Evolutionary conservation across 495 filamentous ascomycete species (phyloP), one percentile per base, ranked within the genome.

Genomic region (Aspergillus ostianus): DNA sequence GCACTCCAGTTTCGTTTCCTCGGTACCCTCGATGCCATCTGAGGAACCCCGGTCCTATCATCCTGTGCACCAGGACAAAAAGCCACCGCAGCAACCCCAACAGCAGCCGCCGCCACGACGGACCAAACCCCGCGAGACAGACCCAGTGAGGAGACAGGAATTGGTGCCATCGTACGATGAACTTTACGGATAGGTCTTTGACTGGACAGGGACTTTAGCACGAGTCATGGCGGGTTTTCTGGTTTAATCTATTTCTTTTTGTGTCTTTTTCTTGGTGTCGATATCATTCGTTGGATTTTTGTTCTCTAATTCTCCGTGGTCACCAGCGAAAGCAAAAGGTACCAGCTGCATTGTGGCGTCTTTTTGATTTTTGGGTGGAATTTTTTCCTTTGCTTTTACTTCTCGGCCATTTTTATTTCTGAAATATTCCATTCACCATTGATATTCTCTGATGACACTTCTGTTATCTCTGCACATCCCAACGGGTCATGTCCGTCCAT

Each of bases 101-200:
- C 36, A 13, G 4, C 36, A 41, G 13, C 36, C 9, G 59, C 56
- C 61, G 48, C 36, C 61, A 48, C 60, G 58, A 45, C 68, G 67
- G 26, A 56, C 64, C 1, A 68, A 70, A 51, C 59, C 62, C 20
- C 64, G 52, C 55, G 69, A 70, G 18, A 58, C 63, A 27, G 67
- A 62, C 19, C 53, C 66, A 18, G 30, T 47, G 23, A 49, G 61
- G 30, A 53, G 44, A 26, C 73, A 72, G 52, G 68, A 74, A 53
- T 57, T 80, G 64, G 77, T 78, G 2, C 77, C 75, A 7, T 80
- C 77, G 18, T 73, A 80, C 36, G 77, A 80, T 61, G 77, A 80
- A 30, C 67, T 80, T 9, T 80, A 76, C 59, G 77, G 77, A 17
- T 80, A 66, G 66, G 29, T 17, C 4, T 45, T 53, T 26, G 41